Percentiles rank a stretch among this genome's conserved stretches.
phyloP scores from a whole-genome alignment of 257 asterid genomes.

The Solanum clarkiae region DNA sequence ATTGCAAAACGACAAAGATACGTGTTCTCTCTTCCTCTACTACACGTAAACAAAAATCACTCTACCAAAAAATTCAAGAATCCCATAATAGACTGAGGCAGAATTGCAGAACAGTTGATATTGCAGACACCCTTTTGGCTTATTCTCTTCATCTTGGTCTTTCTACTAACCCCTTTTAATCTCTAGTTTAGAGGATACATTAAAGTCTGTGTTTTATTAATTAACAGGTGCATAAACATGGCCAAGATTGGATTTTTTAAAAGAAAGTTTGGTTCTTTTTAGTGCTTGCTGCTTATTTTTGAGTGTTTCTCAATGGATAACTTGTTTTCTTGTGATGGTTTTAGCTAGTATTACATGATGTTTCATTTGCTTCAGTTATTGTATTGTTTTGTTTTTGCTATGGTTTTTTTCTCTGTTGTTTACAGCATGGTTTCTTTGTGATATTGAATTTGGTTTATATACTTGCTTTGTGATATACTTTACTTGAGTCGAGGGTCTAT shows the following conservation, averaged over 20 bases:
- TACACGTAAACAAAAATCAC: not conserved
- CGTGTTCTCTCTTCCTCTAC: not conserved
- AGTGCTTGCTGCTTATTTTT: not conserved
- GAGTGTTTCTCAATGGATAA: not conserved
- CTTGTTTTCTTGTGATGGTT: not conserved
- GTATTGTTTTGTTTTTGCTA: not conserved
- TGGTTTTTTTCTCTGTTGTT: not conserved
- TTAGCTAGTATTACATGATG: not conserved
- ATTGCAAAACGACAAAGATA: not conserved
- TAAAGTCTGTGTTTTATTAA: not conserved
- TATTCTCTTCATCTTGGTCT: not conserved
- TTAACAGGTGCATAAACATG: not conserved
- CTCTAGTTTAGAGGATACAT: not conserved
- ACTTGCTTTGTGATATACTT: not conserved
- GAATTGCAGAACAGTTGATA: not conserved
- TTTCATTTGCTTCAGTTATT: not conserved
- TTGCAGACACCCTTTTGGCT: not conserved
- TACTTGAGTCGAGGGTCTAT: not conserved
- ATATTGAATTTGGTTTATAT: not conserved
- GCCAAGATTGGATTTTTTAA: not conserved
- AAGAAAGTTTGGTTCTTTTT: not conserved
- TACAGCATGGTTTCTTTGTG: not conserved
- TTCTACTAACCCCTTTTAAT: not conserved
- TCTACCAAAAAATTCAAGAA: not conserved
- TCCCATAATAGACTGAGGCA: not conserved